Percentiles rank a stretch among this genome's conserved stretches.
These are phyloP conservation scores for Neurospora intermedia DNA, from an alignment of 495 filamentous ascomycete species.

Conservation along the genomic window DNA sequence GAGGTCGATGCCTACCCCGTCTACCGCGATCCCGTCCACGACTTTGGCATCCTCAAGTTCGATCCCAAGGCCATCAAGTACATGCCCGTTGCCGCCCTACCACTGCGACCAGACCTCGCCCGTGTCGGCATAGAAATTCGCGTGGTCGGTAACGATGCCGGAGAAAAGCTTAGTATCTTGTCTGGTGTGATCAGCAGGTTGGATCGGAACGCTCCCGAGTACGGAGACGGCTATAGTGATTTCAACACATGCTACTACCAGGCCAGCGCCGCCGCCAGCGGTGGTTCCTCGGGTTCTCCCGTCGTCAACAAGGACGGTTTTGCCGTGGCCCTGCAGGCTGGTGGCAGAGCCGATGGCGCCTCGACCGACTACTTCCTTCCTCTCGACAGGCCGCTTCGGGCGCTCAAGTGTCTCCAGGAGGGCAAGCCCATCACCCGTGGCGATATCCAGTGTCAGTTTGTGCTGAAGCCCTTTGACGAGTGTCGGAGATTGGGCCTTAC, in stretches of 20 bases:
- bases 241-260: conserved; percentile 99
- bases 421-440: conserved; percentile 67
- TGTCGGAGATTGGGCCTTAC: conserved; percentile 82
- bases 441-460: conserved; percentile 97
- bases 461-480: conserved; percentile 95
- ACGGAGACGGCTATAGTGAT: conserved; percentile 96
- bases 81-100: conserved; percentile 73
- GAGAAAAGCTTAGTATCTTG: conserved; percentile 95
- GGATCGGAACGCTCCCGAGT: conserved; percentile 94
- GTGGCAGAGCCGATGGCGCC: conserved; percentile 84
- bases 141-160: conserved; percentile 97
- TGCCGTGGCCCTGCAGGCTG: conserved; percentile 89
- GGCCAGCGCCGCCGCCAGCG: conserved; percentile 90
- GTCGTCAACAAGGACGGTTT: conserved; percentile 93
- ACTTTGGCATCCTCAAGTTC: conserved; percentile 95
- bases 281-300: conserved; percentile 91
- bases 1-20: conserved; percentile 95
- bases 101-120: conserved; percentile 77
- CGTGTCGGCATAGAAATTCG: conserved; percentile 88
- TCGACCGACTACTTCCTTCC: conserved; percentile 98
- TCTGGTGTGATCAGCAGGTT: conserved; percentile 94
- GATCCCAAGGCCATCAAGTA: conserved; percentile 93
- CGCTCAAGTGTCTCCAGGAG: conserved; percentile 73
- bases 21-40: conserved; percentile 96
- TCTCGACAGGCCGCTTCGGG: conserved; percentile 76